Conservation (phyloP, 2,329 filamentous ascomycete genomes). For the Botrytis fragariae region DNA sequence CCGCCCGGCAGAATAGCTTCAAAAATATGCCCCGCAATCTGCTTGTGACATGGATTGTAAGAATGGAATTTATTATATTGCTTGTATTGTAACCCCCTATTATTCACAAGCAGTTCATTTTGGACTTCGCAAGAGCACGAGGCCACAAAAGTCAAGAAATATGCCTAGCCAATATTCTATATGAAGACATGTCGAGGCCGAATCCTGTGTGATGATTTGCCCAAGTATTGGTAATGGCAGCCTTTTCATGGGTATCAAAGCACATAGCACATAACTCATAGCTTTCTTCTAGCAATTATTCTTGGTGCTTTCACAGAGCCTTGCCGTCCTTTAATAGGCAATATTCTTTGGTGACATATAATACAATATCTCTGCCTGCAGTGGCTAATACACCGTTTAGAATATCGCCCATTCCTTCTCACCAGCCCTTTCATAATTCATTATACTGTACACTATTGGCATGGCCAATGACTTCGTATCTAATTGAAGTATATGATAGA, state of each 20-base stretch:
- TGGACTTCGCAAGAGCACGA: background rate
- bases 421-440: background rate
- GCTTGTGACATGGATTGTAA: background rate
- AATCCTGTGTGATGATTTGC: background rate
- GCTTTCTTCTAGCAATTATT: background rate
- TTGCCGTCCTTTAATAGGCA: background rate
- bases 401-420: background rate
- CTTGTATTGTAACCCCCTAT: background rate
- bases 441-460: background rate
- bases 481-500: background rate
- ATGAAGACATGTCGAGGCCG: background rate
- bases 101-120: background rate
- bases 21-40: background rate
- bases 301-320: background rate
- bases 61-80: no score
- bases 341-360: background rate
- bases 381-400: background rate
- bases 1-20: slow-evolving; percentile 17
- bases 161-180: background rate
- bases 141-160: background rate
- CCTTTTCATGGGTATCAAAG: no score
- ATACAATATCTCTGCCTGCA: background rate
- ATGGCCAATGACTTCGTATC: background rate
- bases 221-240: background rate
- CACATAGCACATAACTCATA: background rate